Evolutionary conservation across 148 eudicot species (phyloP), one percentile per base, ranked within the genome.

Genomic region (Rhododendron vialii): DNA sequence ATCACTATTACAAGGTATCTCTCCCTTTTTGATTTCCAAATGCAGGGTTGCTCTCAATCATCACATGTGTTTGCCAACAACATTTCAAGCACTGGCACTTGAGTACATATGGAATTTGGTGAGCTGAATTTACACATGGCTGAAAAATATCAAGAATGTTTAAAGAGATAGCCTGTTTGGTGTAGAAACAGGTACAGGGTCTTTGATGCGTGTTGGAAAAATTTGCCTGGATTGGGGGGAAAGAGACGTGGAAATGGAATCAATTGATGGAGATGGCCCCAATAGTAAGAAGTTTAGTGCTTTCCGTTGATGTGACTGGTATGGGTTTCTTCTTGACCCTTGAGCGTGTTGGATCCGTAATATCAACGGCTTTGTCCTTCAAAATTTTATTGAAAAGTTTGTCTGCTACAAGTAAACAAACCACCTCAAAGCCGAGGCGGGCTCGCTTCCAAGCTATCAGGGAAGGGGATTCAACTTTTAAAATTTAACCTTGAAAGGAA

Each of bases 11-110:
- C 14, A 61, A n/a, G 1, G 75, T 30, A 30, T 30, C 30, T 30
- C 30, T 30, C 30, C 30, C 30, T 30, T 30, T 30, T 30, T 30
- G 20, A 10, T 80, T 80, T 90, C 59, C 65, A 71, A 74, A 63
- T 89, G 67, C 92, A 96, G 99, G 96, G 93, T 85, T 96, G 98
- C 92, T 96, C 94, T 36, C 99, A 96, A 86, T 96, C 98, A 80
- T 94, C 94, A 61, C 96, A 96, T 35, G 91, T 96, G 80, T 94
- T 30, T 30, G 30, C 30, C 30, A 30, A 30, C 30, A 30, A 30
- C 30, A 30, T 30, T 30, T 30, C 30, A 30, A 30, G 30, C 30
- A 30, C 30, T 0, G 30, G 30, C 30, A 30, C 30, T 30, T 30
- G 30, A 30, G 30, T 30, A 30, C 30, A 30, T 30, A 30, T 94